Conservation (phyloP, 2,329 filamentous ascomycete genomes). For the Pseudogymnoascus sp. region DNA sequence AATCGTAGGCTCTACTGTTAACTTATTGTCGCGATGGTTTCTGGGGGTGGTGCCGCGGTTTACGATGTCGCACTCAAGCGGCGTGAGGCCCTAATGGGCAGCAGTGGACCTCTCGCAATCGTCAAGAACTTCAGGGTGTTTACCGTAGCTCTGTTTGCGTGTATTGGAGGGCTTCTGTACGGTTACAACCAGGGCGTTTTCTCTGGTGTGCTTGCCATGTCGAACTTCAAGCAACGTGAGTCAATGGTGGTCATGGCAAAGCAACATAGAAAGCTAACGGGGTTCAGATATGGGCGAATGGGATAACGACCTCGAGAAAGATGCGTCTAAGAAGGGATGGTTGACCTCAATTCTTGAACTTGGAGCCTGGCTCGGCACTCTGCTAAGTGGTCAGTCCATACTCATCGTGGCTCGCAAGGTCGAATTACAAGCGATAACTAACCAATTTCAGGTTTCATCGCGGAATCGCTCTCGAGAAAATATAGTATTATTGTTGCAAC, state of each 20-base stretch:
- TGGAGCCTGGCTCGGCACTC: conserved; percentile 67
- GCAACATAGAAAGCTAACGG: conserved; percentile 18
- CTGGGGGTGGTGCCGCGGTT: conserved; percentile 25
- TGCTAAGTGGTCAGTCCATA: conserved; percentile 40
- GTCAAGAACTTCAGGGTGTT: conserved; percentile 54
- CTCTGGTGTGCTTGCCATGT: conserved; percentile 57
- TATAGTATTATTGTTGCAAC: conserved; percentile 60
- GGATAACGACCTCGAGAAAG: conserved; percentile 36
- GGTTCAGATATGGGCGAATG: conserved; percentile 48
- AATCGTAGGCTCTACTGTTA: not conserved
- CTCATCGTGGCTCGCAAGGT: not conserved
- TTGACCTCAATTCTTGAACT: conserved; percentile 63
- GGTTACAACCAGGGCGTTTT: conserved; percentile 70
- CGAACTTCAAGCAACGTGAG: conserved; percentile 42
- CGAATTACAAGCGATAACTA: not conserved
- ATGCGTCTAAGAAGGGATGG: conserved; percentile 50
- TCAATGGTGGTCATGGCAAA: conserved; percentile 22
- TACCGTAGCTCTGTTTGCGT: conserved; percentile 53
- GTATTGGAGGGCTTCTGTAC: conserved; percentile 51
- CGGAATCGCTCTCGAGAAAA: conserved; percentile 61
- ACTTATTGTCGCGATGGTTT: conserved; percentile 18
- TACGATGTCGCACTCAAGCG: conserved; percentile 46
- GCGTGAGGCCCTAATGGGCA: conserved; percentile 46
- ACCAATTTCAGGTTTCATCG: conserved; percentile 42
- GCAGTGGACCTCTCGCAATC: conserved; percentile 42